These are phyloP conservation scores for Fomitopsis palustris DNA, from an alignment of 1,284 basidiomycete species.

Conservation along the genomic window DNA sequence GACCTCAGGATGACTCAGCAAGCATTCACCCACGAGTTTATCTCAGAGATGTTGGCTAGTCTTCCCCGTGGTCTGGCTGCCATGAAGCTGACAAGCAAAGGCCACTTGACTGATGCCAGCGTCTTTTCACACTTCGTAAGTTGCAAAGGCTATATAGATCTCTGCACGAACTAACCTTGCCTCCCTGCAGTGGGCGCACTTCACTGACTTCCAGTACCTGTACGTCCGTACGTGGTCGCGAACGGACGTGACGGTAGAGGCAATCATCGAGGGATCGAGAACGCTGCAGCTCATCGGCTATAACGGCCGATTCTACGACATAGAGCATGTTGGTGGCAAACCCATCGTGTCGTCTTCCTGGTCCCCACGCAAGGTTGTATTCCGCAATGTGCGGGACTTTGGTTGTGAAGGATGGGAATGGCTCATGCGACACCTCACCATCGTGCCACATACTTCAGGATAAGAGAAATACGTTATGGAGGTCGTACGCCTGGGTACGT, in stretches of 20 bases:
- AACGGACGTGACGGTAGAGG: not conserved
- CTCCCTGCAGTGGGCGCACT: not conserved
- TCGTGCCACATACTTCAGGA: not conserved
- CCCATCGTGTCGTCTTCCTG: not conserved
- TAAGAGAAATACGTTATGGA: not conserved
- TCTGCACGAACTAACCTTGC: too few relatives aligned
- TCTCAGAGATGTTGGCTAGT: not conserved
- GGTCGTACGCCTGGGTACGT: not conserved
- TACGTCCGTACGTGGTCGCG: not conserved
- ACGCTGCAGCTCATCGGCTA: not conserved
- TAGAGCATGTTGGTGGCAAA: not conserved
- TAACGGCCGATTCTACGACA: not conserved
- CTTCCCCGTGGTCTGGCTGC: not conserved
- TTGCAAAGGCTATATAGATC: not conserved
- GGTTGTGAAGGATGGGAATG: not conserved
- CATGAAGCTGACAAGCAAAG: not conserved
- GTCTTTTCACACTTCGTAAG: not conserved
- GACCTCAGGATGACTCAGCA: not conserved
- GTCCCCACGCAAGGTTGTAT: not conserved
- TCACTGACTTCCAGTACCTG: not conserved
- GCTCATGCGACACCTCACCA: constrained; percentile 1
- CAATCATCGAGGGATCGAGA: not conserved
- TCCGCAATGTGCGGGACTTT: not conserved
- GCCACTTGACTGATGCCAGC: not conserved
- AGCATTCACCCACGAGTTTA: not conserved